Base-by-base conservation (phyloP, 805 yeast species). In the Kuraishia borneana region DNA sequence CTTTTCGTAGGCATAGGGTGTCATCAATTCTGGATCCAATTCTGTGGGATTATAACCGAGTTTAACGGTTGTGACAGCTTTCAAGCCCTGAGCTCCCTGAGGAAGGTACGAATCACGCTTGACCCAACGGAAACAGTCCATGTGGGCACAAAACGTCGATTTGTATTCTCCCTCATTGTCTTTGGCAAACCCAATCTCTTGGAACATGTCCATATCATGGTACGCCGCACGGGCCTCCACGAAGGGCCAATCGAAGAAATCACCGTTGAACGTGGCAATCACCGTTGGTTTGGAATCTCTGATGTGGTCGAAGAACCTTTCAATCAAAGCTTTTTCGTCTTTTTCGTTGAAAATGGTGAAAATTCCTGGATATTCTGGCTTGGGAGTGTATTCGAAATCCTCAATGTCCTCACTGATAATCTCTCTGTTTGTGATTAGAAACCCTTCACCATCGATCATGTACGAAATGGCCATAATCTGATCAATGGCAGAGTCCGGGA, bases 81-180 rank as follows among this genome's bases (percentile, higher is more conserved):
- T 92, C 52, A 92, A 69, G 63, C 98, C 98, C 54, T 92, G 98
- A 1, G 96, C 83, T 33, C 99, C 99, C 54, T 92, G 99, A 0
- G 99, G 99, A 32, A 92, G 64, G 56, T 92, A 92, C 2, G 95
- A 83, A 54, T 92, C 99, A 62, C 99, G 76, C 51, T 92, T 85
- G 9, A 94, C 99, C 99, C 99, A 92, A 44, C 96, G 61, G 55
- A 62, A 92, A 56, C 96, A 89, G 60, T 92, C 99, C 96, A 92
- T 85, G 54, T 92, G 99, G 2, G 76, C 82, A 63, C 97, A 92
- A 46, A 87, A 78, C 4, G 84, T 70, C 8, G 96, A 84, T 57
- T 87, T 88, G 58, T 88, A 92, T 53, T 88, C 96, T 28, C 85
- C 95, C 47, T 85, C 95, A 27, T 68, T 60, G 51, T 89, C 97